These are phyloP conservation scores for Aspergillus thermomutatus DNA, from an alignment of 2,329 filamentous ascomycete genomes.

Conservation along the genomic window DNA sequence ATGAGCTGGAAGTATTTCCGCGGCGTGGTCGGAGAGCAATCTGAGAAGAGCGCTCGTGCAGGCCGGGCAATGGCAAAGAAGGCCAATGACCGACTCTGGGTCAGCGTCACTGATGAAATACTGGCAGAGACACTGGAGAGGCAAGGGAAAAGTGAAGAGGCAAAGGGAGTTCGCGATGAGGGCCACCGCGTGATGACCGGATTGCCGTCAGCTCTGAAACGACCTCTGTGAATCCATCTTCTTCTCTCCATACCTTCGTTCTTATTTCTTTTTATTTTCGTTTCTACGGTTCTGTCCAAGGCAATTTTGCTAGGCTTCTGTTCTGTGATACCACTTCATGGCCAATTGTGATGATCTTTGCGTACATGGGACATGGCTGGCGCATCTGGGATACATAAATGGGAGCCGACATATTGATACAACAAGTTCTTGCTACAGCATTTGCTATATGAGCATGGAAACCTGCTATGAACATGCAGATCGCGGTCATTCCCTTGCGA, in stretches of 20 bases:
- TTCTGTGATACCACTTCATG: slow-evolving; percentile 1
- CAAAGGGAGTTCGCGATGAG: slow-evolving; percentile 44
- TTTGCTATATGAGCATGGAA: not conserved
- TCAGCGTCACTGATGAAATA: slow-evolving; percentile 77
- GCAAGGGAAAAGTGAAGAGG: slow-evolving; percentile 61
- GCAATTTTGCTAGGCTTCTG: not conserved
- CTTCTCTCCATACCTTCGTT: slow-evolving; percentile 1
- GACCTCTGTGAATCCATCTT: slow-evolving; percentile 11
- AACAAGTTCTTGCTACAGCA: not conserved
- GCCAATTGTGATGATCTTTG: not conserved
- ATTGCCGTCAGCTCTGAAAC: slow-evolving; percentile 37
- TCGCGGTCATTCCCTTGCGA: not conserved
- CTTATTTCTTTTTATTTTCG: slow-evolving; percentile 3
- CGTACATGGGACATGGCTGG: slow-evolving; percentile 25
- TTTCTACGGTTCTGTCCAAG: slow-evolving; percentile 1
- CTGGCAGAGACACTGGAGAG: slow-evolving; percentile 71
- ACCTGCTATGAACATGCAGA: not conserved
- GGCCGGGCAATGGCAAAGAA: slow-evolving; percentile 65
- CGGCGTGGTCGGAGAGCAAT: slow-evolving; percentile 75
- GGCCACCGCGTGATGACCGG: slow-evolving; percentile 39
- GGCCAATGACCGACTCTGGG: slow-evolving; percentile 71
- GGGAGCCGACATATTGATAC: not conserved
- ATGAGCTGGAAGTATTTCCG: slow-evolving; percentile 83
- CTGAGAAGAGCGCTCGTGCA: slow-evolving; percentile 70
- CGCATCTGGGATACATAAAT: slow-evolving; percentile 6